phyloP scores from a whole-genome alignment of 805 yeast genomes.

The Diddensiella santjacobensis region DNA sequence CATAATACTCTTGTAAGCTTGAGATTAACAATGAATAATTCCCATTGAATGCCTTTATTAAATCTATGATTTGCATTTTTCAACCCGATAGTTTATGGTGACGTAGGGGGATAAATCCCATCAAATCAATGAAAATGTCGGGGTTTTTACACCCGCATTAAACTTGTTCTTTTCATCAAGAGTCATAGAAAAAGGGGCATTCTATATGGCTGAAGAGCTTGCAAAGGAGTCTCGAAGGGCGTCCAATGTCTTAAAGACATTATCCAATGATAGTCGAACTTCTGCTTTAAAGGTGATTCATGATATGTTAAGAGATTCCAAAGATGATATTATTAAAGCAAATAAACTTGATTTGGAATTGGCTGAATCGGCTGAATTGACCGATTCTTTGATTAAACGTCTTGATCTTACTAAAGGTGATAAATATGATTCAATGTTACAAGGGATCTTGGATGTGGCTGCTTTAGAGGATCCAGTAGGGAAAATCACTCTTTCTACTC shows the following conservation, averaged over 20 bases:
- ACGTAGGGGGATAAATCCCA: too few relatives aligned
- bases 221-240: slow-evolving; percentile 82
- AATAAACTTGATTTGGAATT: slow-evolving; percentile 70
- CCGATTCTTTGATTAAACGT: slow-evolving; percentile 74
- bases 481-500: slow-evolving; percentile 74
- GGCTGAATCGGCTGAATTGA: slow-evolving; percentile 58
- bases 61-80: neutral
- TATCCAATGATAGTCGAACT: slow-evolving; percentile 69
- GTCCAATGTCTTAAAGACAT: slow-evolving; percentile 75
- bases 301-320: slow-evolving; percentile 57
- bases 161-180: too few relatives aligned
- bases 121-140: too few relatives aligned
- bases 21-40: neutral
- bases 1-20: neutral
- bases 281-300: slow-evolving; percentile 68
- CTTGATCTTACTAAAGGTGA: slow-evolving; percentile 77
- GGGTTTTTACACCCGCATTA: too few relatives aligned
- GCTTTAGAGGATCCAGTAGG: slow-evolving; percentile 88
- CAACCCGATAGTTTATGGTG: too few relatives aligned
- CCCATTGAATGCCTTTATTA: neutral
- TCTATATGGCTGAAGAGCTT: slow-evolving; percentile 55
- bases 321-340: slow-evolving; percentile 63
- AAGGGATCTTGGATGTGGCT: slow-evolving; percentile 91
- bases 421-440: slow-evolving; percentile 89
- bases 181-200: too few relatives aligned